Percentiles rank a stretch among this genome's conserved stretches.
Conservation (phyloP, 2,329 filamentous ascomycete genomes). For the Periconia sp. region DNA sequence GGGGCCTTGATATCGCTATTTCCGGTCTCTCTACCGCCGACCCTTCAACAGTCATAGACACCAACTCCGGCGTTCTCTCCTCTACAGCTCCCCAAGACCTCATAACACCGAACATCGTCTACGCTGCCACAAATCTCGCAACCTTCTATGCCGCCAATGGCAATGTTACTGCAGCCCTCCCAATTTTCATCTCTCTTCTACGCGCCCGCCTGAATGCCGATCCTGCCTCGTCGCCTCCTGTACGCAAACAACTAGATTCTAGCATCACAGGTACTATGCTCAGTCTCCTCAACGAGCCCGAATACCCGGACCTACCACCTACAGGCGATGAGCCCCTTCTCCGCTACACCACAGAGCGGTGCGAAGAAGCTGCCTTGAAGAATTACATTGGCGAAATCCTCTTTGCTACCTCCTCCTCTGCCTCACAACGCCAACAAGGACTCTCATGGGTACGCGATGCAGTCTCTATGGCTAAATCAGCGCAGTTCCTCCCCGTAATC, state of each 20-base stretch:
- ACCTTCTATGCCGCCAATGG: constrained; percentile 76
- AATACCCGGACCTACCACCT: constrained; percentile 72
- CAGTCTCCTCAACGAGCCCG: constrained; percentile 54
- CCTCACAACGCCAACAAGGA: constrained; percentile 62
- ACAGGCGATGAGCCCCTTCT: constrained; percentile 72
- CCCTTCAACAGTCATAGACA: constrained; percentile 60
- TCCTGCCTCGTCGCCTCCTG: constrained; percentile 42
- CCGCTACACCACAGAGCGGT: constrained; percentile 70
- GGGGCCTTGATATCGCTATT: constrained; percentile 77
- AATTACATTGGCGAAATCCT: constrained; percentile 94
- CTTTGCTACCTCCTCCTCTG: constrained; percentile 66
- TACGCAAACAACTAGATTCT: constrained; percentile 25
- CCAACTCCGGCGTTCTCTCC: constrained; percentile 65
- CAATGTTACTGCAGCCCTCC: constrained; percentile 72
- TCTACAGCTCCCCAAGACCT: constrained; percentile 56
- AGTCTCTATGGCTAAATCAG: constrained; percentile 74
- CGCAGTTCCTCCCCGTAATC: constrained; percentile 55
- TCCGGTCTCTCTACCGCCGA: constrained; percentile 56
- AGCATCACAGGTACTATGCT: constrained; percentile 34
- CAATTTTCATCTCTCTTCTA: constrained; percentile 84
- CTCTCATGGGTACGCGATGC: constrained; percentile 90
- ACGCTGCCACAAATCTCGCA: constrained; percentile 76
- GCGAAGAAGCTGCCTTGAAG: constrained; percentile 85
- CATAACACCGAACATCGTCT: constrained; percentile 76
- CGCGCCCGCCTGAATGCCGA: constrained; percentile 71